Evolutionary conservation across 179 eudicot genomes (phyloP).

Genomic region (Silene noctiflora): DNA sequence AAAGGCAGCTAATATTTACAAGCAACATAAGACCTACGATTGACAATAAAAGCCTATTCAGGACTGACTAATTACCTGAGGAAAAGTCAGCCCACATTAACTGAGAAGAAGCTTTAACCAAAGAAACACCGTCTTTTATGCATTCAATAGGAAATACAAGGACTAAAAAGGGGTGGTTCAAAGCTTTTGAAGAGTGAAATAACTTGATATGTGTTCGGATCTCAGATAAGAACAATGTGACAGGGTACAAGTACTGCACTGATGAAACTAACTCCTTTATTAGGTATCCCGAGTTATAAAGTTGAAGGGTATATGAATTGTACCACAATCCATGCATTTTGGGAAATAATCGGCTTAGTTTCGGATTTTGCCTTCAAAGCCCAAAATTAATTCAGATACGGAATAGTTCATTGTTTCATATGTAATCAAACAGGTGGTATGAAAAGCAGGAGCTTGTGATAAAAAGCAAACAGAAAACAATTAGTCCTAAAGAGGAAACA

Average conservation of each 20-base stretch:
- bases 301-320: neutral
- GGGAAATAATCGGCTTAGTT: neutral
- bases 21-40: neutral
- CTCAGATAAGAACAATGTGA: neutral
- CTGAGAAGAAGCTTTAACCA: neutral
- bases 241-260: neutral
- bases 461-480: neutral
- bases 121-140: neutral
- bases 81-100: neutral
- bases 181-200: neutral
- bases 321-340: neutral
- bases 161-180: neutral
- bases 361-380: neutral
- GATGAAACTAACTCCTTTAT: neutral
- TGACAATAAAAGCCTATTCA: neutral
- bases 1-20: neutral
- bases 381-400: neutral
- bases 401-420: neutral
- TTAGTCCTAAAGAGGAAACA: slow-evolving; percentile 1
- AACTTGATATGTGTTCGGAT: neutral
- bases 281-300: neutral
- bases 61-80: neutral
- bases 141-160: neutral
- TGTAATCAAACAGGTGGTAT: neutral
- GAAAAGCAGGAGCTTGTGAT: neutral